Percentiles rank a stretch among this genome's conserved stretches.
Conservation (phyloP, 2,329 filamentous ascomycete genomes). For the Camptophora hylomeconis region DNA sequence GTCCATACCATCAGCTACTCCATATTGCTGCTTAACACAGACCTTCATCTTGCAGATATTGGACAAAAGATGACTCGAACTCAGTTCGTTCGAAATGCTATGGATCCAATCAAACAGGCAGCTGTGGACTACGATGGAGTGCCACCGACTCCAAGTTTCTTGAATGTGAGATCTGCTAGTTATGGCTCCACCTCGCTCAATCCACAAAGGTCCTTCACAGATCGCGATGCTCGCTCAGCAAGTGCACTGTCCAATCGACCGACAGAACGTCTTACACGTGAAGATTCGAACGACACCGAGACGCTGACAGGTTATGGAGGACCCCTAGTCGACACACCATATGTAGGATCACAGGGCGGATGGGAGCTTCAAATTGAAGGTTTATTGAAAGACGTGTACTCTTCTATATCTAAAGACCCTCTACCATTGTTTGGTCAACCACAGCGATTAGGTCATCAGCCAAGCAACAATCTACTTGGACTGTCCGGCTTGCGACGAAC, state of each 20-base stretch:
- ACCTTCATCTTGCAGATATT: conserved; percentile 88
- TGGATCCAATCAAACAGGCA: conserved; percentile 73
- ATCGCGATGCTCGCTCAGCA: conserved; percentile 7
- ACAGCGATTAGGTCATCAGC: conserved; percentile 26
- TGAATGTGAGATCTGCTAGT: conserved; percentile 3
- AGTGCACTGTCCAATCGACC: conserved; percentile 9
- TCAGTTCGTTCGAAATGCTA: conserved; percentile 93
- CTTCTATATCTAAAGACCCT: conserved; percentile 74
- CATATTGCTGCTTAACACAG: conserved; percentile 86
- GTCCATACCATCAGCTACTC: conserved; percentile 97
- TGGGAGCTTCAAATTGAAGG: conserved; percentile 85
- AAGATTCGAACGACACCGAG: conserved; percentile 23
- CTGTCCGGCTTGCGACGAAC: conserved; percentile 68
- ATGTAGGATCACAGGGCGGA: conserved; percentile 58
- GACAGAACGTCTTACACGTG: conserved; percentile 18
- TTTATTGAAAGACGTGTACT: conserved; percentile 86
- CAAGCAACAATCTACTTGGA: conserved; percentile 53
- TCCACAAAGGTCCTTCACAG: not conserved
- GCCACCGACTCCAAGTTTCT: conserved; percentile 1
- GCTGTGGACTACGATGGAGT: conserved; percentile 44
- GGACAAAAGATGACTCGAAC: conserved; percentile 90
- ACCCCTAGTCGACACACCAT: conserved; percentile 64
- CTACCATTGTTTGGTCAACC: conserved; percentile 71
- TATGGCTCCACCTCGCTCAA: too few relatives aligned
- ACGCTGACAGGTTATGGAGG: conserved; percentile 46